Base-by-base conservation (phyloP, 169 alveolate species). In the Cryptosporidium xiaoi region DNA sequence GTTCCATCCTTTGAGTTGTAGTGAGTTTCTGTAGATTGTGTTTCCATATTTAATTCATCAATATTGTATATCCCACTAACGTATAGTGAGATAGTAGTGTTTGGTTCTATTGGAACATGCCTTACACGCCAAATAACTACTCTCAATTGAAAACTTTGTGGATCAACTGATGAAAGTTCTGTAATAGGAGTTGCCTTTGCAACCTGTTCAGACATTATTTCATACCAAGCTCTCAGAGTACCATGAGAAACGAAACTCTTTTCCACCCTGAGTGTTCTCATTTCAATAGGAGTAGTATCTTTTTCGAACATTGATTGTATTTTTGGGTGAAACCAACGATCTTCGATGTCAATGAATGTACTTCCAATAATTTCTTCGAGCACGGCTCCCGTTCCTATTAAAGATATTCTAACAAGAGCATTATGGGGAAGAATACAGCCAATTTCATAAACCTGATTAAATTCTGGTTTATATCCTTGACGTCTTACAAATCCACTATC, bases 1-100 rank as follows among this genome's bases (percentile, higher is more conserved):
- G 95, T 92, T 15, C 97, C 97, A 64, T 95, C 97, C 67, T 92
- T 94, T 67, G 96, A 92, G 84, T 95, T 95, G 92, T 95, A 95
- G 71, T 95, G 98, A 3, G 95, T 93, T 71, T 95, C 98, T 27
- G 98, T 95, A 5, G 92, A 94, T 65, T 90, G 90, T 46, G 92
- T 84, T 6, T 82, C 85, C 18, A 91, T 95, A 82, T 91, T 92
- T 18, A 66, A 64, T 66, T 94, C 95, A 48, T 95, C 98, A 40
- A 89, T 84, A 20, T 90, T 92, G 83, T 89, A 94, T 13, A 91
- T 90, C 1, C 97, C 95, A 36, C 97, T 90, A 18, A 95, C 97
- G 82, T 93, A 94, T 20, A 95, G 64, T 51, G 97, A 94, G 15
- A 95, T 68, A 16, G 96, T 90, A 1, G 96, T 91, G 65, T 83